Conservation (phyloP, 495 filamentous ascomycete species). For the Neurospora sp. region DNA sequence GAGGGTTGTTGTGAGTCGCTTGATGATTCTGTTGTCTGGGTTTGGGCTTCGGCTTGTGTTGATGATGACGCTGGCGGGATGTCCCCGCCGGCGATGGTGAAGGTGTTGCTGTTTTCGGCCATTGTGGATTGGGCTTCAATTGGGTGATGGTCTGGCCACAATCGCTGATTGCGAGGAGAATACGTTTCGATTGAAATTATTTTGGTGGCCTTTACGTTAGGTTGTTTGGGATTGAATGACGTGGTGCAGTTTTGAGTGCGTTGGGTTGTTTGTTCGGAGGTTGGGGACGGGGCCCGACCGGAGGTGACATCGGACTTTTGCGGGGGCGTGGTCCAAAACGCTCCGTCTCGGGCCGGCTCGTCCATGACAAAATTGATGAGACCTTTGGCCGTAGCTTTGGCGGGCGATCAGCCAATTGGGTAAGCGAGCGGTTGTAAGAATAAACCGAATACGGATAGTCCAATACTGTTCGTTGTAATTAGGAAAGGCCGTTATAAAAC, state of each 20-base stretch:
- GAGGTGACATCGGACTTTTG: neutral
- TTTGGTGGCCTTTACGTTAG: neutral
- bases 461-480: too few relatives aligned
- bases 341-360: neutral
- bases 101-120: neutral
- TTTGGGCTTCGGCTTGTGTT: neutral
- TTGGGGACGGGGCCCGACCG: neutral
- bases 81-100: neutral
- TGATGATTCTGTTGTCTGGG: neutral
- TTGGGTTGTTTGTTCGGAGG: neutral
- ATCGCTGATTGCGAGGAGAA: neutral
- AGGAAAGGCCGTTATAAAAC: too few relatives aligned
- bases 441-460: too few relatives aligned
- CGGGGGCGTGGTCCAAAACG: neutral
- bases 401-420: too few relatives aligned
- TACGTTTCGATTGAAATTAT: neutral
- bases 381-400: too few relatives aligned
- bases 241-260: neutral
- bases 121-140: neutral
- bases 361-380: too few relatives aligned
- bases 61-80: neutral
- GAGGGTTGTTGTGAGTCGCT: neutral
- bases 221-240: neutral
- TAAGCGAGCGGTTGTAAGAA: too few relatives aligned
- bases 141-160: neutral